phyloP scores from a whole-genome alignment of 257 asterid species.

The Nicotiana otophora region DNA sequence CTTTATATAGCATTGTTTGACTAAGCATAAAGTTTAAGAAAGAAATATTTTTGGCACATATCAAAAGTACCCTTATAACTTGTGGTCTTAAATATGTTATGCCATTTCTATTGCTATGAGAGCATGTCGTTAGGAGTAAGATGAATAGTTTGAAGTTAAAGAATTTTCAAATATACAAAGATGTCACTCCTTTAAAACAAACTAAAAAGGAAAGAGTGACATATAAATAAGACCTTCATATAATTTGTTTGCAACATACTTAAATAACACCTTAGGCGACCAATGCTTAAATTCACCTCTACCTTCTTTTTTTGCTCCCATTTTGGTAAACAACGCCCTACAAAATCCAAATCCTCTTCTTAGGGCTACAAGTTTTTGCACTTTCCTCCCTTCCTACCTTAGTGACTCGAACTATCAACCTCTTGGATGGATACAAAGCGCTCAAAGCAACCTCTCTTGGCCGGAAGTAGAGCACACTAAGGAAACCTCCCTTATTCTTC shows the following conservation, averaged over 20 bases:
- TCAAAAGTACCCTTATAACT: neutral
- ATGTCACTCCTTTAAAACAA: no score
- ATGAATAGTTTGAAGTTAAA: neutral
- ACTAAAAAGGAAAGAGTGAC: neutral
- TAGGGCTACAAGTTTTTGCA: neutral
- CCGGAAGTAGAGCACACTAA: neutral
- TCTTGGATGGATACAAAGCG: neutral
- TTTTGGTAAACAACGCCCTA: neutral
- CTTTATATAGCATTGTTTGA: neutral
- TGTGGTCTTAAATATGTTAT: neutral
- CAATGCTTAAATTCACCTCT: neutral
- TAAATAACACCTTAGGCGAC: neutral
- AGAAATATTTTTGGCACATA: neutral
- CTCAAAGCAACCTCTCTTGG: conserved; percentile 2
- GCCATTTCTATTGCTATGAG: neutral
- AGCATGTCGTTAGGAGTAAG: neutral
- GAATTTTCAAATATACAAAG: neutral
- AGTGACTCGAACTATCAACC: neutral
- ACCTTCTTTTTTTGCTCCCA: neutral
- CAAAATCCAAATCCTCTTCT: neutral
- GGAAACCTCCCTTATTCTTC: neutral
- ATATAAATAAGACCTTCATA: neutral
- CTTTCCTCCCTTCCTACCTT: neutral
- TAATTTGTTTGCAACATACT: neutral
- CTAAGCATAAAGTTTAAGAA: neutral